A percentile compares a stretch with the other conserved stretches of the same genome.
phyloP scores from a whole-genome alignment of 306 rosid genomes.

The Castanea crenata region DNA sequence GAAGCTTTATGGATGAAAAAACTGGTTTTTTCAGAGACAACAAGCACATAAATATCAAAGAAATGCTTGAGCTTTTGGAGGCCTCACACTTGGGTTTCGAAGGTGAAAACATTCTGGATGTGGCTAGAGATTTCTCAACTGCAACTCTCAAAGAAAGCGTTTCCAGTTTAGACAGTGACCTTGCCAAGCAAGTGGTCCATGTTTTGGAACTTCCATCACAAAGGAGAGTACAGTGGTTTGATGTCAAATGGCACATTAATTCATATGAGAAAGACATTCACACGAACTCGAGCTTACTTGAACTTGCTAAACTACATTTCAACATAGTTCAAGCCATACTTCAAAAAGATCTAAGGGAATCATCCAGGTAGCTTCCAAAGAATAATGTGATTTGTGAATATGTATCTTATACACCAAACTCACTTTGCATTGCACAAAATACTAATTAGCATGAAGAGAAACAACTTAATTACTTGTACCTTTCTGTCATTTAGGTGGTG shows the following conservation, averaged over 20 bases:
- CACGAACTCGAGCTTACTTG: conserved; percentile 20
- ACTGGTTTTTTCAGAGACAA: background rate
- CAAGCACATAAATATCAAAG: background rate
- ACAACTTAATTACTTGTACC: too few species aligned
- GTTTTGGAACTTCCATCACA: conserved; percentile 50
- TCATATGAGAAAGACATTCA: conserved; percentile 11
- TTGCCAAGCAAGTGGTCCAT: conserved; percentile 25
- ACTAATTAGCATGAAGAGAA: too few species aligned
- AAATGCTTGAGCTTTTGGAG: conserved; percentile 20
- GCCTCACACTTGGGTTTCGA: conserved; percentile 26
- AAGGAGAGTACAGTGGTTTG: conserved; percentile 67
- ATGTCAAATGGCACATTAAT: conserved; percentile 47
- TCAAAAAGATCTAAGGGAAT: conserved; percentile 48
- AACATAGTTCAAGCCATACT: conserved; percentile 42
- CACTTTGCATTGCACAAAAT: background rate
- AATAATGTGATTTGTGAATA: too few species aligned
- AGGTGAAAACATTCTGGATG: conserved; percentile 21
- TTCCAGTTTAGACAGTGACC: background rate
- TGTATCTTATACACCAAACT: background rate
- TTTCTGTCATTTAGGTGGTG: conserved; percentile 53
- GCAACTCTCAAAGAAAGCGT: conserved; percentile 1
- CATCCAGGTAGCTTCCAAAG: conserved; percentile 34
- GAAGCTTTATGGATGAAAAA: too few species aligned
- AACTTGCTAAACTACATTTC: conserved; percentile 47
- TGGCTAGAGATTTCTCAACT: conserved; percentile 5